These are phyloP conservation scores for Hebeloma cylindrosporum DNA, from an alignment of 768 basidiomycete species.

Conservation along the genomic window DNA sequence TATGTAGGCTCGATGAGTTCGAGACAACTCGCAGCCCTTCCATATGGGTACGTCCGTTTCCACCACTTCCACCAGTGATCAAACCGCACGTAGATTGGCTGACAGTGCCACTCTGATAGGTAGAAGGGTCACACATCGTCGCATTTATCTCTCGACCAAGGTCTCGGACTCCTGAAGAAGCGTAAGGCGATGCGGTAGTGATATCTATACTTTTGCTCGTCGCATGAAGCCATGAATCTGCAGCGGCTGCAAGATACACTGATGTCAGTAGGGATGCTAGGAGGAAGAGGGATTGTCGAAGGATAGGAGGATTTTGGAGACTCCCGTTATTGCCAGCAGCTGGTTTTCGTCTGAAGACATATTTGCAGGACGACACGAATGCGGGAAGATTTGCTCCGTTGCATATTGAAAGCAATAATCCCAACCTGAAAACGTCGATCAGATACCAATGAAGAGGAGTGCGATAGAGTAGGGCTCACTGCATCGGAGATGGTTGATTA, in stretches of 20 bases:
- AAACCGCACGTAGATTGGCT: too few species aligned
- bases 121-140: conserved; percentile 6
- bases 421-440: background rate
- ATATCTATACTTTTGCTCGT: conserved; percentile 4
- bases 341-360: background rate
- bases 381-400: conserved; percentile 2
- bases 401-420: conserved; percentile 1
- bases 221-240: conserved; percentile 9
- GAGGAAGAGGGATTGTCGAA: conserved; percentile 4
- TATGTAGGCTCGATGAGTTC: conserved; percentile 5
- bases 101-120: too few species aligned
- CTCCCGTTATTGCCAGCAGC: background rate
- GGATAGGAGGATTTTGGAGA: conserved; percentile 2
- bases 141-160: conserved; percentile 6
- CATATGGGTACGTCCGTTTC: too few species aligned
- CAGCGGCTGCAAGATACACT: conserved; percentile 3
- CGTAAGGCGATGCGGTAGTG: background rate
- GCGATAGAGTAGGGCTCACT: background rate
- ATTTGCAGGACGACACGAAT: background rate
- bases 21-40: conserved; percentile 9
- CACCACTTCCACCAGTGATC: too few species aligned
- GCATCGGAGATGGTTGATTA: conserved; percentile 4
- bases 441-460: background rate
- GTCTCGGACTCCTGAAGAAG: background rate
- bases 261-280: conserved; percentile 4